Conservation (phyloP, 345 rosid species). For the Punica granatum region DNA sequence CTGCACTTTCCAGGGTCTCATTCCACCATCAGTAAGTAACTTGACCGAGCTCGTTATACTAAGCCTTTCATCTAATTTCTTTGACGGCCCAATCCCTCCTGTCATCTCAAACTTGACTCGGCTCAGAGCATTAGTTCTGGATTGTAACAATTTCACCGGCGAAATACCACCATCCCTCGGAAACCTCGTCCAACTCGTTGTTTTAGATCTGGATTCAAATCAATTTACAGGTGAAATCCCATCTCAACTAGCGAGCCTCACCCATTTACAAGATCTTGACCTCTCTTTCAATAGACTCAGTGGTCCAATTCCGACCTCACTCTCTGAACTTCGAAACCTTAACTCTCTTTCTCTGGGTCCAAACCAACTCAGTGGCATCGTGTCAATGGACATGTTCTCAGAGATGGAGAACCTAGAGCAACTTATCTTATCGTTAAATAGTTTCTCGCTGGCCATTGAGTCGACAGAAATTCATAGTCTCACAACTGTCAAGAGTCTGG, state of each 20-base stretch:
- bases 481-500: rapidly evolving
- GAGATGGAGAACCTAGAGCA: neutral
- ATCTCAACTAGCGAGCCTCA: slow-evolving; percentile 5
- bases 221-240: slow-evolving; percentile 15
- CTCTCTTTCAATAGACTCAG: slow-evolving; percentile 7
- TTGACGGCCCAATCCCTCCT: slow-evolving; percentile 2
- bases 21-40: neutral
- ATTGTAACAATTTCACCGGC: neutral
- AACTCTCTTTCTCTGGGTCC: neutral
- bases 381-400: slow-evolving; percentile 1
- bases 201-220: rapidly evolving
- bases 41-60: neutral
- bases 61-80: neutral
- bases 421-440: slow-evolving; percentile 8
- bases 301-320: slow-evolving; percentile 15
- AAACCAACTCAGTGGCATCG: slow-evolving; percentile 13
- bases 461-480: neutral
- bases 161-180: slow-evolving; percentile 5
- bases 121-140: neutral
- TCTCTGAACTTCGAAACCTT: slow-evolving; percentile 8
- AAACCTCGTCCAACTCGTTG: neutral
- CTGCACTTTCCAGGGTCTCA: neutral
- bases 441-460: slow-evolving; percentile 3
- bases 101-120: neutral
- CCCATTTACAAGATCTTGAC: neutral